Conservation (phyloP, 495 filamentous ascomycete species). For the Lasiosphaeris hirsuta region DNA sequence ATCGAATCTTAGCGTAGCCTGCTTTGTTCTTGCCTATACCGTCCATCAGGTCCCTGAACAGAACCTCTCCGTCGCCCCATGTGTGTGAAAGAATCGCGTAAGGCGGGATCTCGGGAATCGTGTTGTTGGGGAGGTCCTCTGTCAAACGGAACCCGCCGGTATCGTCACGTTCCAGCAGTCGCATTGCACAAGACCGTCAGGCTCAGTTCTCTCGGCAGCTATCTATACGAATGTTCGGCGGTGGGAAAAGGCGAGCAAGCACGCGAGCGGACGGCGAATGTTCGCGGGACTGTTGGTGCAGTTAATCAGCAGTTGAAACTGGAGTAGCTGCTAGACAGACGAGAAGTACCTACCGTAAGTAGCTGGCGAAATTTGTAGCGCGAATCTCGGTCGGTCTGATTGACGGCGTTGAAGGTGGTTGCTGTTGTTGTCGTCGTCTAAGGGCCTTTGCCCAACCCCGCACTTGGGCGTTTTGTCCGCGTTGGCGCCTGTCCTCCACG, state of each 20-base stretch:
- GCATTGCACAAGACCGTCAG: too few species aligned
- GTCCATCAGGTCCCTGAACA: too few species aligned
- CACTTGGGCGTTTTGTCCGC: slow-evolving; percentile 9
- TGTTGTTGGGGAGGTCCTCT: not conserved
- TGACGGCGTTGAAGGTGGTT: too few species aligned
- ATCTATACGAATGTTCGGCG: not conserved
- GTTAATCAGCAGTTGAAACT: slow-evolving; percentile 5
- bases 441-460: too few species aligned
- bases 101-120: not conserved
- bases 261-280: not conserved
- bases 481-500: slow-evolving; percentile 1
- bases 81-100: slow-evolving; percentile 23
- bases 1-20: too few species aligned
- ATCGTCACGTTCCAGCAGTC: too few species aligned
- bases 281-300: not conserved
- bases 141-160: not conserved
- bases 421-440: too few species aligned
- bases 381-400: slow-evolving; percentile 9
- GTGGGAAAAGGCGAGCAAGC: not conserved
- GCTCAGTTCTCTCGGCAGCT: not conserved
- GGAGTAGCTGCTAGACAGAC: slow-evolving; percentile 1
- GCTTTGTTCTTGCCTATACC: too few species aligned
- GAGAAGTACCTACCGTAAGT: slow-evolving; percentile 2
- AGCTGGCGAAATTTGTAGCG: slow-evolving; percentile 7
- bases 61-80: not conserved